Evolutionary conservation across 208 protist genomes (phyloP), one percentile per base, ranked within the genome.

Genomic region (Crithidia brevicula): DNA sequence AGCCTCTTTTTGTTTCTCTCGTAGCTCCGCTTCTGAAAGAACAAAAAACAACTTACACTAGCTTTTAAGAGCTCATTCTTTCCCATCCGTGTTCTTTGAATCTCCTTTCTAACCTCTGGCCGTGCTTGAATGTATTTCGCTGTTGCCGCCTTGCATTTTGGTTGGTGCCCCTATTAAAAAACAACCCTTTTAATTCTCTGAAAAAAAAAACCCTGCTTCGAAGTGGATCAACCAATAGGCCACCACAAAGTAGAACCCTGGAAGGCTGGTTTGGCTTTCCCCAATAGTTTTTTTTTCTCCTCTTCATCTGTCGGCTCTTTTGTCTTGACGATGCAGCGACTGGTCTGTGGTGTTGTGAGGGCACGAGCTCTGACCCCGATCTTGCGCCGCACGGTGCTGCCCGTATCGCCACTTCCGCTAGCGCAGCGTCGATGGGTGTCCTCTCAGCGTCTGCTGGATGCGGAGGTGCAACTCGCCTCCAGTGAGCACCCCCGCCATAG

Each of bases 351-450:
- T 16, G 4, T 53, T 16, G 4, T 54, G 10, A 7, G 59, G 18
- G 43, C 34, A n/a, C 59, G 59, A 5, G 30, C 45, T 28, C 22
- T 16, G 1, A 10, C 9, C 27, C 31, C 22, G 4, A 7, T 43
- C 27, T 6, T 65, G 13, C 45, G 59, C 7, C 30, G 59, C 3
- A 22, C 59, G n/a, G 22, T 54, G n/a, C 15, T 38, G 4, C 28
- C 59, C 4, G 27, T 43, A 11, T 4, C 45, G 33, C 59, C 59
- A 4, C n/a, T 52, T 27, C 31, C 9, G n/a, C 2, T 4, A 15
- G 13, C 38, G 30, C 59, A 23, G 31, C 59, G n/a, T 2, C 59
- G 59, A 15, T 65, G 59, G 59, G 45, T 30, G 16, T 5, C 59
- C 4, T 28, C 59, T 2, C 27, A 46, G 31, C 45, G 31, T 3